Conservation (phyloP, 129 eudicot genomes). For the Tanacetum coccineum region DNA sequence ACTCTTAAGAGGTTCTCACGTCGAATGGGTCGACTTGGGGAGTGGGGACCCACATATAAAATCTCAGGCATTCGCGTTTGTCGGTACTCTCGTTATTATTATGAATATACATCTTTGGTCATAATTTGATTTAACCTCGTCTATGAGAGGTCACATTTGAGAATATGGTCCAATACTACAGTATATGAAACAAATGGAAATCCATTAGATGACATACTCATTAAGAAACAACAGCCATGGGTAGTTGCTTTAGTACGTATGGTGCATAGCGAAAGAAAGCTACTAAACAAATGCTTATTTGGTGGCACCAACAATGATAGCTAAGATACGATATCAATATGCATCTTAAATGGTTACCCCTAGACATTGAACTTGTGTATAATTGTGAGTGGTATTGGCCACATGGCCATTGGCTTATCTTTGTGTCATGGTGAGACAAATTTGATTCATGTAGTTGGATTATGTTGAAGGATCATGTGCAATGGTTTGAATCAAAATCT, state of each 20-base stretch:
- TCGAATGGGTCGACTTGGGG: too few relatives aligned
- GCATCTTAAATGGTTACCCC: not conserved
- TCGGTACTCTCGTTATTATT: too few relatives aligned
- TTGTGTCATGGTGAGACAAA: conserved; percentile 19
- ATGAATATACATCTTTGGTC: too few relatives aligned
- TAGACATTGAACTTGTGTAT: conserved; percentile 15
- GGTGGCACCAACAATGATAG: conserved; percentile 8
- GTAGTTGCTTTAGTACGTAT: conserved; percentile 19
- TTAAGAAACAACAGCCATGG: not conserved
- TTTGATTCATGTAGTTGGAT: too few relatives aligned
- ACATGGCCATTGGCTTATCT: conserved; percentile 7
- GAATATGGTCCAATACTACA: not conserved
- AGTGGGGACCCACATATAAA: too few relatives aligned
- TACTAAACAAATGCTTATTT: conserved; percentile 18
- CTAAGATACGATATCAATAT: conserved; percentile 8
- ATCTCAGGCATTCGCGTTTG: too few relatives aligned
- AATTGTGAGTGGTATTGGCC: conserved; percentile 2
- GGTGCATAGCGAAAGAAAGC: conserved; percentile 25
- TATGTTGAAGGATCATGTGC: too few relatives aligned
- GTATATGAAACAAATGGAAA: not conserved
- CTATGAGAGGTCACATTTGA: not conserved
- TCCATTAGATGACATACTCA: not conserved
- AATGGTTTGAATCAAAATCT: too few relatives aligned
- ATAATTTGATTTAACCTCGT: not conserved
- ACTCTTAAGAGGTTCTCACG: too few relatives aligned